Conservation (phyloP, 2,329 filamentous ascomycete species). For the Xylaria sp. region DNA sequence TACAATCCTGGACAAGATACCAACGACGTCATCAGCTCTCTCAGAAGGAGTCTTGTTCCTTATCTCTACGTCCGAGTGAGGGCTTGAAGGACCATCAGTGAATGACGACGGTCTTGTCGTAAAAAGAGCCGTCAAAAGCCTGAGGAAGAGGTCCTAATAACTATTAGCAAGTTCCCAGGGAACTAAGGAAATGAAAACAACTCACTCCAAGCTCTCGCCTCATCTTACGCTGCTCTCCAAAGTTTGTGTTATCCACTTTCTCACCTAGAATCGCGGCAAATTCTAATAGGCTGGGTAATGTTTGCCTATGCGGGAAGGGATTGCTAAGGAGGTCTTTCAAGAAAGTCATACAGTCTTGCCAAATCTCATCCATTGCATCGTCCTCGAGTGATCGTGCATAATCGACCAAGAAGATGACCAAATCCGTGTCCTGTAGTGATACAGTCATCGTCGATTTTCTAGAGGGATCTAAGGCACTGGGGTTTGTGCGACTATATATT, state of each 20-base stretch:
- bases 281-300: constrained; percentile 83
- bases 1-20: constrained; percentile 80
- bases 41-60: constrained; percentile 52
- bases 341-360: constrained; percentile 93
- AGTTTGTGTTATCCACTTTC: constrained; percentile 98
- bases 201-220: constrained; percentile 85
- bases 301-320: constrained; percentile 93
- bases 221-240: constrained; percentile 94
- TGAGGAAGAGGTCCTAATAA: constrained; percentile 82
- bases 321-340: constrained; percentile 89
- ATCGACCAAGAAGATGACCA: constrained; percentile 89
- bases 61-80: constrained; percentile 53
- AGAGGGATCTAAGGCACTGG: constrained; percentile 77
- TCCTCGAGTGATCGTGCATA: constrained; percentile 93
- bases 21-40: constrained; percentile 78
- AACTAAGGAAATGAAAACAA: constrained; percentile 51
- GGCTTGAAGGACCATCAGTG: constrained; percentile 61
- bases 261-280: constrained; percentile 90
- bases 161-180: constrained; percentile 44
- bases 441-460: constrained; percentile 91
- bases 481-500: constrained; percentile 93
- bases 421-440: constrained; percentile 81
- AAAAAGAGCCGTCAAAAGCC: constrained; percentile 91
- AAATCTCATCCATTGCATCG: constrained; percentile 98
- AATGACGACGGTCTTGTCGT: constrained; percentile 85